Conservation (phyloP, 257 asterid species). For the Solanum sejunctum region DNA sequence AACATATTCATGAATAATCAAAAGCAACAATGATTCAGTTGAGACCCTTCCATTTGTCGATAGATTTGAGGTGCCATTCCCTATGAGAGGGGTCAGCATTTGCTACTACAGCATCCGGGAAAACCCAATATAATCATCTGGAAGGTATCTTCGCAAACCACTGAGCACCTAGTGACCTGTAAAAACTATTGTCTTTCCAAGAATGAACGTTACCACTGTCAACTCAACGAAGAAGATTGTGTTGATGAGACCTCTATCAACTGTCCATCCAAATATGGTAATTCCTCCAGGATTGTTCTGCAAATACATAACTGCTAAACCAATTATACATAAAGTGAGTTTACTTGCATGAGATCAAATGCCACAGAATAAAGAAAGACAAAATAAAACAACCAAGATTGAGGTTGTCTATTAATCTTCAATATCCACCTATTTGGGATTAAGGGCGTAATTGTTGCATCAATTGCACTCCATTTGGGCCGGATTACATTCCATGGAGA, state of each 20-base stretch:
- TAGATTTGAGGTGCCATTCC: neutral
- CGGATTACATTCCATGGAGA: neutral
- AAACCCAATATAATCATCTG: neutral
- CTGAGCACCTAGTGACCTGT: neutral
- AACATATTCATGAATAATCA: neutral
- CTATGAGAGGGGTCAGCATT: neutral
- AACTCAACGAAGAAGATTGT: slow-evolving; percentile 66
- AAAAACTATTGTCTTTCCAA: slow-evolving; percentile 55
- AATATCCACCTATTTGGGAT: neutral
- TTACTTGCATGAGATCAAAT: neutral
- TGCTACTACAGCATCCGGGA: neutral
- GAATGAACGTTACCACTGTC: slow-evolving; percentile 51
- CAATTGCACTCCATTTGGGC: neutral
- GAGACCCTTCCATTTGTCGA: neutral
- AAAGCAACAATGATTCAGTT: neutral
- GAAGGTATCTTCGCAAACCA: neutral
- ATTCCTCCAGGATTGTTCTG: slow-evolving; percentile 81
- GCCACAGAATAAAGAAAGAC: neutral
- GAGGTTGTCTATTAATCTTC: neutral
- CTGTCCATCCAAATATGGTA: slow-evolving; percentile 80
- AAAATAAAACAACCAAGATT: neutral
- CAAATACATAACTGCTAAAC: slow-evolving; percentile 62
- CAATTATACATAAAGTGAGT: neutral
- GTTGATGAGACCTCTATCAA: slow-evolving; percentile 73
- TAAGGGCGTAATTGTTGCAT: neutral